Base-by-base conservation (phyloP, 495 filamentous ascomycete species). In the Penicillium desertorum region DNA sequence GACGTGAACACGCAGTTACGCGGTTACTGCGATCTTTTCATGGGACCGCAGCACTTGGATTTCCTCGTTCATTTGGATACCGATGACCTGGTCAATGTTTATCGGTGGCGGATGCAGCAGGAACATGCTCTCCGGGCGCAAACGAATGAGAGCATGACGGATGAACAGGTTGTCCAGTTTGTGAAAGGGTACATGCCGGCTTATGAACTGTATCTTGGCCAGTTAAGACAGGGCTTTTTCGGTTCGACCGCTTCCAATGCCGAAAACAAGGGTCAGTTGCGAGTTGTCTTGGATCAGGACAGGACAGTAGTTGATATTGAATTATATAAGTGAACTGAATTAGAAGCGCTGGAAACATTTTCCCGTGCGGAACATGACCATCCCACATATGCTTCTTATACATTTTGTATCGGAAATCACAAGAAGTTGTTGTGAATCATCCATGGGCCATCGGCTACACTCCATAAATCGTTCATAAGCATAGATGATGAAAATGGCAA, bases 401-500 rank as follows among this genome's bases (percentile, higher is more conserved):
- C 45, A 45, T 2, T 36, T 2, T 32, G 11, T 11, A 27, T 34
- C 20, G 4, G 16, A 27, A 17, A 39, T 54, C 23, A 54, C 12
- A 55, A 16, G 5, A 65, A 61, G 57, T 65, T 66, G 14, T 69
- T 72, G 44, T 75, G 66, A 36, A 76, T 70, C 52, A 76, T 66
- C 74, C 74, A 76, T 5, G 72, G 74, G 11, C 71, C 72, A 62
- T 76, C 74, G 34, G 72, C 72, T 17, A 75, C 66, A 60, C 67
- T 76, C 72, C 74, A 75, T n/a, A 70, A 41, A 57, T 76, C 72
- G 36, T 62, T 65, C 61, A 72, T 65, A 5, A 54, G 51, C 8
- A 67, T 59, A 2, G 59, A 55, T 19, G 61, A 60, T 4, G 64
- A 57, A 25, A 71, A 71, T 0, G 64, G 57, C 6, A 63, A 45